A percentile compares a stretch with the other conserved stretches of the same genome.
Conservation (phyloP, 805 yeast species). For the Maudiozyma serrabonitensis region DNA sequence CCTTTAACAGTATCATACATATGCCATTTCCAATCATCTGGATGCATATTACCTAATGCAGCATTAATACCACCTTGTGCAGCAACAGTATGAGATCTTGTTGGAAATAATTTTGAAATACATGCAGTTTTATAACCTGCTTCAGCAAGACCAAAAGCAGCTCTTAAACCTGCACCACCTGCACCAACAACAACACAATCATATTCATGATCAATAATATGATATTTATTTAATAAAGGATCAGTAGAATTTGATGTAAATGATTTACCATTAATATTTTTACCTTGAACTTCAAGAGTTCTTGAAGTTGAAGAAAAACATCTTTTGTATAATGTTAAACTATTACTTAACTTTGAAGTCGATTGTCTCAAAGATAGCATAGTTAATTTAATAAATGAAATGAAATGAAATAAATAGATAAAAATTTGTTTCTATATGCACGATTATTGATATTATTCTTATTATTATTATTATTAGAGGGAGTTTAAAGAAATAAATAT, state of each 20-base stretch:
- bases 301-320: slow-evolving; percentile 1
- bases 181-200: slow-evolving; percentile 98
- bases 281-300: slow-evolving; percentile 1
- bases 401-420: background rate
- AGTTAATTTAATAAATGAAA: background rate
- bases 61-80: slow-evolving; percentile 99
- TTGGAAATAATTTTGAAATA: slow-evolving; percentile 92
- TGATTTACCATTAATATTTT: slow-evolving; percentile 3
- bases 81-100: slow-evolving; percentile 97
- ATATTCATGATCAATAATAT: slow-evolving; percentile 92
- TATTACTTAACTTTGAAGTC: background rate
- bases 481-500: no score
- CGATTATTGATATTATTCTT: no score
- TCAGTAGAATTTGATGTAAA: slow-evolving; percentile 1
- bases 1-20: slow-evolving; percentile 99
- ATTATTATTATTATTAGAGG: no score
- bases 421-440: no score
- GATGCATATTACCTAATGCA: slow-evolving; percentile 96
- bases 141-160: slow-evolving; percentile 95
- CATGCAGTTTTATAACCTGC: slow-evolving; percentile 98
- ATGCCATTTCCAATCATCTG: slow-evolving; percentile 99
- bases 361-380: slow-evolving; percentile 2
- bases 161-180: slow-evolving; percentile 98
- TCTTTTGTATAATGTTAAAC: background rate
- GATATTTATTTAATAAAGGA: slow-evolving; percentile 40